Evolutionary conservation across 106 monocot species (phyloP), one percentile per base, ranked within the genome.

Genomic region (Acorus calamus): DNA sequence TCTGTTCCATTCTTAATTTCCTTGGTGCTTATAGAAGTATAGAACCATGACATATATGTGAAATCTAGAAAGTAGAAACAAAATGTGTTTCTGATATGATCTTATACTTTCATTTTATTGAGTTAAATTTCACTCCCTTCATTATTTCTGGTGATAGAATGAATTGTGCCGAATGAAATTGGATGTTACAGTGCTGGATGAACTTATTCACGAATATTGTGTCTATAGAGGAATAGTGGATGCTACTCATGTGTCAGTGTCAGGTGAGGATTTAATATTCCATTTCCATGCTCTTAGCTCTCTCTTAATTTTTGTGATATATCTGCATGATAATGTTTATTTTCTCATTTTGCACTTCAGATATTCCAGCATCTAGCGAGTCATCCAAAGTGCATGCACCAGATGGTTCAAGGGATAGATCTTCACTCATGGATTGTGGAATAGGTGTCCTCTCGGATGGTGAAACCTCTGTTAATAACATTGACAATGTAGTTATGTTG

Each of bases 131-230:
- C 28, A 28, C 28, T 28, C 1, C 8, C 4, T 68, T 43, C 57
- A 45, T 57, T 57, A 10, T 74, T 28, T 53, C 3, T 55, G 44
- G 47, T 61, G 7, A 46, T 88, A 99, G 98, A 99, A 99, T 82
- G 98, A 99, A 62, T 60, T 99, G 50, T 86, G 92, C 68, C 81
- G 88, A 60, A 92, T 85, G 68, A 92, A 83, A 64, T 8, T 99
- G 73, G 77, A 99, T 70, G 72, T 86, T 56, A 64, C 80, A 13
- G 47, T 88, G 69, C 83, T 99, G 66, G 98, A 92, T 62, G 77
- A 86, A 60, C 92, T 99, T 69, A 81, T 99, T 50, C 86, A 75
- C 44, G 98, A 99, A 73, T 99, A 99, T 59, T 99, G 92, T 53
- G 52, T 92, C 50, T 99, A 99, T 48, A 86, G 92, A 65, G 98